These are phyloP conservation scores for Saccharomyces jurei DNA, from an alignment of 805 yeast species.

Conservation along the genomic window DNA sequence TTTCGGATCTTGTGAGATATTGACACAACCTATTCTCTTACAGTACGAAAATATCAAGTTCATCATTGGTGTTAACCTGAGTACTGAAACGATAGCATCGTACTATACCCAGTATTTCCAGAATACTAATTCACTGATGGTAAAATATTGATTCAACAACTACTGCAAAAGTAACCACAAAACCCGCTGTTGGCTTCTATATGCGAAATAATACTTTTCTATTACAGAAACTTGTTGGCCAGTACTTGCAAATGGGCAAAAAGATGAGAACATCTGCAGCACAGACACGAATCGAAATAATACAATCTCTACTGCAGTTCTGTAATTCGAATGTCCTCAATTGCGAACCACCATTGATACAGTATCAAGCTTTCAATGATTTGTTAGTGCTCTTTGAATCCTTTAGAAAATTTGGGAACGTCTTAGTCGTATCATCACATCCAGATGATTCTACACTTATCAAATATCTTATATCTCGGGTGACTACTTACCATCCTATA, in stretches of 20 bases:
- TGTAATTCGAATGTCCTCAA: constrained; percentile 5
- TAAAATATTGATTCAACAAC: constrained; percentile 27
- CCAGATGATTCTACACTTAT: background rate
- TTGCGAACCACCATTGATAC: constrained; percentile 5
- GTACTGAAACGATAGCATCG: constrained; percentile 26
- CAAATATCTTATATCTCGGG: background rate
- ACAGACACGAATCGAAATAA: background rate
- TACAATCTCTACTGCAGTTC: constrained; percentile 1
- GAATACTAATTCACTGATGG: constrained; percentile 20
- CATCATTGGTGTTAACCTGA: constrained; percentile 28
- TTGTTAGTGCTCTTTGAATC: constrained; percentile 13
- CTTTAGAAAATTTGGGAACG: constrained; percentile 13
- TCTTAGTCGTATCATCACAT: constrained; percentile 7
- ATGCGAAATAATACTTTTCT: constrained; percentile 18
- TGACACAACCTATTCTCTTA: constrained; percentile 33
- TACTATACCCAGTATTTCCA: constrained; percentile 13
- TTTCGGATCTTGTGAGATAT: constrained; percentile 39
- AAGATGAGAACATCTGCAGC: background rate
- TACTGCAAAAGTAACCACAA: constrained; percentile 2
- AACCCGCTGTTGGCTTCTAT: constrained; percentile 14
- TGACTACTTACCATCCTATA: background rate
- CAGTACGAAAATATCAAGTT: constrained; percentile 31
- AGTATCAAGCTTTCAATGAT: constrained; percentile 16
- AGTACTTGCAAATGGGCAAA: background rate
- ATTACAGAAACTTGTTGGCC: constrained; percentile 5